phyloP scores from a whole-genome alignment of 1,284 basidiomycete genomes.

The Trichosporon sp. region DNA sequence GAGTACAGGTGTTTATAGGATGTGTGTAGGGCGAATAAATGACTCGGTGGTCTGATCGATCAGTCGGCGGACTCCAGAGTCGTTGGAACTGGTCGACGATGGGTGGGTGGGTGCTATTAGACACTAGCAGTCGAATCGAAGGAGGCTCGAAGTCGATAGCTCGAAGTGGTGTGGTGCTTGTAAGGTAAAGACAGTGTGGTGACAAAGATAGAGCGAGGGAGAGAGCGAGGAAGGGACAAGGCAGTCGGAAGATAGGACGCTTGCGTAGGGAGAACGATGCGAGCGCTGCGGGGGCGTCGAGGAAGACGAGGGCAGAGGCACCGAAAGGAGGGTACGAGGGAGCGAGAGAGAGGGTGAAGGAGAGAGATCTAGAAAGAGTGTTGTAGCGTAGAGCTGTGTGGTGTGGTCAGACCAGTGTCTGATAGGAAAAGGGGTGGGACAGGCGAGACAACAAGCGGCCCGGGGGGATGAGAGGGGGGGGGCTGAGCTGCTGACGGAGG shows the following conservation, averaged over 20 bases:
- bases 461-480: no score
- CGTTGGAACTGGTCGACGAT: not conserved
- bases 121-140: not conserved
- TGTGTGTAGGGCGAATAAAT: not conserved
- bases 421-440: not conserved
- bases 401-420: not conserved
- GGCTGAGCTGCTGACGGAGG: no score
- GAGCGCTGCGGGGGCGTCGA: not conserved
- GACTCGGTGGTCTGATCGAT: not conserved
- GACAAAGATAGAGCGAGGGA: not conserved
- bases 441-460: not conserved
- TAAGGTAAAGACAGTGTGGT: not conserved
- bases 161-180: not conserved
- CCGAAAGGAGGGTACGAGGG: no score
- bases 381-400: not conserved
- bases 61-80: not conserved
- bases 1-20: no score
- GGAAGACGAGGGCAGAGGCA: not conserved
- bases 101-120: not conserved
- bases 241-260: not conserved
- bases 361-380: not conserved
- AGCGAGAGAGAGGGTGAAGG: not conserved
- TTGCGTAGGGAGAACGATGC: not conserved
- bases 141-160: not conserved
- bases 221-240: no score